A percentile compares a stretch with the other conserved stretches of the same genome.
These are phyloP conservation scores for Cichorium intybus DNA, from an alignment of 140 eudicot species.

Conservation along the genomic window DNA sequence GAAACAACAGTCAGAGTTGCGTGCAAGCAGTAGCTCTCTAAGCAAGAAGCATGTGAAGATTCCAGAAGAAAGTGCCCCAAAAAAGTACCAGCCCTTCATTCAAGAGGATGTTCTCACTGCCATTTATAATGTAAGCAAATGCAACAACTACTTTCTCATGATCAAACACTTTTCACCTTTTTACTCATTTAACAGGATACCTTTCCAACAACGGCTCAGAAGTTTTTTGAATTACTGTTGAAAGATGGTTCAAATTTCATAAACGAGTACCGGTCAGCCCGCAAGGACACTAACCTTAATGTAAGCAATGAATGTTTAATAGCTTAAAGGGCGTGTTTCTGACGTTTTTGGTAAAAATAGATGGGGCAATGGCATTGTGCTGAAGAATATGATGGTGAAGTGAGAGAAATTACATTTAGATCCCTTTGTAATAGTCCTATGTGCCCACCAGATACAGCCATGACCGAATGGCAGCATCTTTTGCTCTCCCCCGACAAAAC, in stretches of 20 bases:
- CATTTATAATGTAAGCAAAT: conserved; percentile 49
- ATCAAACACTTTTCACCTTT: background rate
- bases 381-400: conserved; percentile 83
- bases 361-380: conserved; percentile 88
- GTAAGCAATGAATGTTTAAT: conserved; percentile 45
- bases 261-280: conserved; percentile 60
- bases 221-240: conserved; percentile 64
- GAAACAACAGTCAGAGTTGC: conserved; percentile 75
- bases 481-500: conserved; percentile 63
- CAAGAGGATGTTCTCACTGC: conserved; percentile 76
- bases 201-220: conserved; percentile 74
- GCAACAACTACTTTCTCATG: conserved; percentile 1
- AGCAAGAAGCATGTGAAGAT: conserved; percentile 36
- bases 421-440: conserved; percentile 83
- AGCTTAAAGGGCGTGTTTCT: no score
- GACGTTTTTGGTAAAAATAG: no score
- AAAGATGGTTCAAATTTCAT: conserved; percentile 67
- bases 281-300: conserved; percentile 77
- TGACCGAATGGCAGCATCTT: conserved; percentile 92
- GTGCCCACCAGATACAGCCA: conserved; percentile 94
- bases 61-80: conserved; percentile 54
- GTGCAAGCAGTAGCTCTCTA: conserved; percentile 89
- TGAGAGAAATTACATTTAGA: conserved; percentile 79
- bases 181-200: conserved; percentile 47
- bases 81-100: conserved; percentile 71